Percentiles rank a stretch among this genome's conserved stretches.
Evolutionary conservation across 1,284 basidiomycete species (phyloP).

Genomic region (Calocybe gambosa): DNA sequence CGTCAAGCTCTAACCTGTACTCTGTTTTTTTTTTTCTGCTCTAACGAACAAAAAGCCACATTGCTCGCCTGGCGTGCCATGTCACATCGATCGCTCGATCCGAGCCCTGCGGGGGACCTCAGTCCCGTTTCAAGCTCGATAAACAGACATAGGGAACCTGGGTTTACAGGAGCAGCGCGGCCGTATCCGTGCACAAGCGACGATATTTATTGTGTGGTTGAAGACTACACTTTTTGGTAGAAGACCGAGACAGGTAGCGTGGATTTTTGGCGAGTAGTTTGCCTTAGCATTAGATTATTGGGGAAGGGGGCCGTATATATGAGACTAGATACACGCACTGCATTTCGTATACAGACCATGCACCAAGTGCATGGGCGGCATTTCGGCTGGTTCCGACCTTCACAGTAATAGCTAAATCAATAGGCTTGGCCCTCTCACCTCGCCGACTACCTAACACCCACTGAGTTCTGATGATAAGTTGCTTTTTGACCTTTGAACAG

Average conservation of each 20-base stretch:
- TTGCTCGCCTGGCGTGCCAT: constrained; percentile 42
- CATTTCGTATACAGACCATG: neutral
- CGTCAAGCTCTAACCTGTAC: constrained; percentile 1
- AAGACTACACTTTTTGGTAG: constrained; percentile 65
- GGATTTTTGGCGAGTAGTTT: neutral
- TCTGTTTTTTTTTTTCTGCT: neutral
- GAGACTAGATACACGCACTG: neutral
- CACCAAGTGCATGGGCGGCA: neutral
- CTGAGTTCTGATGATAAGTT: constrained; percentile 28
- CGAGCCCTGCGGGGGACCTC: constrained; percentile 15
- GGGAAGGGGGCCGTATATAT: neutral
- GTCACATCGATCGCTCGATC: constrained; percentile 16
- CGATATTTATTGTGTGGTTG: constrained; percentile 61
- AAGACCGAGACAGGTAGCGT: neutral
- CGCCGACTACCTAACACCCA: constrained; percentile 35
- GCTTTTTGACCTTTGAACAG: constrained; percentile 3
- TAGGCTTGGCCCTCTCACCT: constrained; percentile 15
- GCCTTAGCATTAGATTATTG: neutral
- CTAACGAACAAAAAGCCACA: constrained; percentile 27
- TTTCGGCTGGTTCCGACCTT: constrained; percentile 23
- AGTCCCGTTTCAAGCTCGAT: constrained; percentile 12
- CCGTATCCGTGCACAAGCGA: constrained; percentile 51
- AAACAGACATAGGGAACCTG: constrained; percentile 19
- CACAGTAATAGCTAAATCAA: constrained; percentile 23
- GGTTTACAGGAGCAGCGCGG: constrained; percentile 24